A percentile compares a stretch with the other conserved stretches of the same genome.
Conservation (phyloP, 2,329 filamentous ascomycete species). For the Chrysoporthe austroafricana region DNA sequence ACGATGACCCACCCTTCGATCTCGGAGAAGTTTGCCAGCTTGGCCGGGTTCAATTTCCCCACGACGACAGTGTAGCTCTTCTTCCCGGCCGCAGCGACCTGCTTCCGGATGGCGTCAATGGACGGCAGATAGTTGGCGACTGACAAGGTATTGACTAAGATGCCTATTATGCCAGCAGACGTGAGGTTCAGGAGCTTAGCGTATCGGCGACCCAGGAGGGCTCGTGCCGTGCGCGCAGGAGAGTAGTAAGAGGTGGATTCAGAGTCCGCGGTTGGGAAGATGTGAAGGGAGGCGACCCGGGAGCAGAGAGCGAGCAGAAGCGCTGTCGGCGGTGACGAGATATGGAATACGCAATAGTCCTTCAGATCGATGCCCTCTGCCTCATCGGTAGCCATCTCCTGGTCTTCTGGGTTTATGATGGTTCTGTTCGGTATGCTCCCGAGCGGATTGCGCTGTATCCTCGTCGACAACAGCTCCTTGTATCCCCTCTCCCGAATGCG, state of each 20-base stretch:
- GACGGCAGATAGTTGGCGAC: constrained; percentile 88
- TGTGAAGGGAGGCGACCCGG: constrained; percentile 76
- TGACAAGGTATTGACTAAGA: constrained; percentile 92
- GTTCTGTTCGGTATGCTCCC: constrained; percentile 84
- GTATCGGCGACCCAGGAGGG: constrained; percentile 80
- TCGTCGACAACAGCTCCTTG: constrained; percentile 67
- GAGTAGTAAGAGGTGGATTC: constrained; percentile 53
- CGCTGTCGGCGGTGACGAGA: constrained; percentile 78
- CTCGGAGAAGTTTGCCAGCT: constrained; percentile 95
- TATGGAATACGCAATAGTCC: constrained; percentile 80
- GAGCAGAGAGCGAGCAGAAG: constrained; percentile 87
- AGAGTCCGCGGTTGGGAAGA: constrained; percentile 65
- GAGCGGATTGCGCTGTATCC: constrained; percentile 76
- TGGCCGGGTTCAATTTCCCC: constrained; percentile 92
- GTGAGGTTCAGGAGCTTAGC: constrained; percentile 80
- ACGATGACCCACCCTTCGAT: constrained; percentile 97
- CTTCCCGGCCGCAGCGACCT: constrained; percentile 81
- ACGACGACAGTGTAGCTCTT: constrained; percentile 97
- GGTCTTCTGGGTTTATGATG: constrained; percentile 43
- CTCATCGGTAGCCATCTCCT: constrained; percentile 45
- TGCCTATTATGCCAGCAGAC: constrained; percentile 84
- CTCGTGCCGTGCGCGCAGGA: constrained; percentile 51
- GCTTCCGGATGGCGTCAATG: constrained; percentile 71
- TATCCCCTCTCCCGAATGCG: constrained; percentile 69
- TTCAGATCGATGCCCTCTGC: constrained; percentile 53